Percentiles rank a stretch among this genome's conserved stretches.
These are phyloP conservation scores for Penicillium sp. DNA, from an alignment of 2,329 filamentous ascomycete species.

Conservation along the genomic window DNA sequence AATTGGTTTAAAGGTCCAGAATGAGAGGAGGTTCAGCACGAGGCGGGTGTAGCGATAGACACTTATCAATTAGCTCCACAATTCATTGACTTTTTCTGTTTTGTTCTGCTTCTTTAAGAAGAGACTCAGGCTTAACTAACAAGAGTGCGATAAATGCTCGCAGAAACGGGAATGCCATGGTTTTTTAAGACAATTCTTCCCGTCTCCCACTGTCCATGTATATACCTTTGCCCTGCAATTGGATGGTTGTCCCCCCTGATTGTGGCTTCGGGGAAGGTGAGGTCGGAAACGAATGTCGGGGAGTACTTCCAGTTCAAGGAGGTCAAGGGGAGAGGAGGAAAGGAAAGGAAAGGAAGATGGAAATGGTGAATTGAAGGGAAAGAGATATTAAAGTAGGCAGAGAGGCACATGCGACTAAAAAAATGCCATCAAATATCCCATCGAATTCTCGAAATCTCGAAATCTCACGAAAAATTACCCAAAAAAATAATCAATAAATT, in stretches of 20 bases:
- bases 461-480: slow-evolving; percentile 3
- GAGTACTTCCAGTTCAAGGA: slow-evolving; percentile 16
- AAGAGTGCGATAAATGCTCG: slow-evolving; percentile 45
- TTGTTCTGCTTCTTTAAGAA: not conserved
- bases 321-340: slow-evolving; percentile 17
- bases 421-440: slow-evolving; percentile 10
- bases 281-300: slow-evolving; percentile 26
- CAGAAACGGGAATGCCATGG: slow-evolving; percentile 42
- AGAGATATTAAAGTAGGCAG: slow-evolving; percentile 23
- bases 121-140: slow-evolving; percentile 22
- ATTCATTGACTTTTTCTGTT: not conserved
- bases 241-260: not conserved
- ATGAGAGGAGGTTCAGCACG: slow-evolving; percentile 79
- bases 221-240: not conserved
- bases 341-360: slow-evolving; percentile 17
- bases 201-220: not conserved
- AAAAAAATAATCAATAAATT: not conserved
- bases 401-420: slow-evolving; percentile 28
- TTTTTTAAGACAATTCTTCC: slow-evolving; percentile 10
- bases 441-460: slow-evolving; percentile 12
- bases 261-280: slow-evolving; percentile 1
- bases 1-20: slow-evolving; percentile 84
- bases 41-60: slow-evolving; percentile 88
- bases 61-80: slow-evolving; percentile 16
- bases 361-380: slow-evolving; percentile 13